Percentiles rank a stretch among this genome's conserved stretches.
phyloP scores from a whole-genome alignment of 176 grass and related monocot genomes.

The Oryza officinalis region DNA sequence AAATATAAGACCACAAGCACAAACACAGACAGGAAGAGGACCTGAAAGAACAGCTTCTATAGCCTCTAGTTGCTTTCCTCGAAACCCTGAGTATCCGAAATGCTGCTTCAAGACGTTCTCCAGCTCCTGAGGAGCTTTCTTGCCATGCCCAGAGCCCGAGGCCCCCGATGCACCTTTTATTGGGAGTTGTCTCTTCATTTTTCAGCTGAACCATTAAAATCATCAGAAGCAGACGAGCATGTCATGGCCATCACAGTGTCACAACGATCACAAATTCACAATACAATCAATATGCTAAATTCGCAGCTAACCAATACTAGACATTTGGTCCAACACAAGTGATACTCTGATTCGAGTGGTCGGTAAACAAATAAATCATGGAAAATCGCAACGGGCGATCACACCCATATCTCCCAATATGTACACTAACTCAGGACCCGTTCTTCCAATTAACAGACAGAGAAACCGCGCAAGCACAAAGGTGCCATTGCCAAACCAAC shows the following conservation, averaged over 20 bases:
- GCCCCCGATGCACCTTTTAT: conserved; percentile 30
- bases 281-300: not conserved
- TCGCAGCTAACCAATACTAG: not conserved
- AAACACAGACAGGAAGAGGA: conserved; percentile 12
- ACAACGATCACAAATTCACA: not conserved
- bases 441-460: not conserved
- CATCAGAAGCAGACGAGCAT: not conserved
- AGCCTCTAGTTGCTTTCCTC: conserved; percentile 82
- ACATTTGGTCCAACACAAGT: not conserved
- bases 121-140: conserved; percentile 46
- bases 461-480: not conserved
- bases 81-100: conserved; percentile 79
- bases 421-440: not conserved
- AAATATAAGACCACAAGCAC: not conserved
- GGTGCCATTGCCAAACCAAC: not conserved
- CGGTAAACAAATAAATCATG: not conserved
- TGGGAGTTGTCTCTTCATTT: conserved; percentile 81
- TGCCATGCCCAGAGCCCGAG: conserved; percentile 24
- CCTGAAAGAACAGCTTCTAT: conserved; percentile 94
- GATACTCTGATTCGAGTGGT: not conserved
- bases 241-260: not conserved
- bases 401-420: not conserved
- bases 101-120: conserved; percentile 59
- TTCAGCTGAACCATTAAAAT: conserved; percentile 24
- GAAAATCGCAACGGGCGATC: not conserved